Evolutionary conservation across 768 basidiomycete genomes (phyloP), one percentile per base, ranked within the genome.

Genomic region (Leccinum variicolor): DNA sequence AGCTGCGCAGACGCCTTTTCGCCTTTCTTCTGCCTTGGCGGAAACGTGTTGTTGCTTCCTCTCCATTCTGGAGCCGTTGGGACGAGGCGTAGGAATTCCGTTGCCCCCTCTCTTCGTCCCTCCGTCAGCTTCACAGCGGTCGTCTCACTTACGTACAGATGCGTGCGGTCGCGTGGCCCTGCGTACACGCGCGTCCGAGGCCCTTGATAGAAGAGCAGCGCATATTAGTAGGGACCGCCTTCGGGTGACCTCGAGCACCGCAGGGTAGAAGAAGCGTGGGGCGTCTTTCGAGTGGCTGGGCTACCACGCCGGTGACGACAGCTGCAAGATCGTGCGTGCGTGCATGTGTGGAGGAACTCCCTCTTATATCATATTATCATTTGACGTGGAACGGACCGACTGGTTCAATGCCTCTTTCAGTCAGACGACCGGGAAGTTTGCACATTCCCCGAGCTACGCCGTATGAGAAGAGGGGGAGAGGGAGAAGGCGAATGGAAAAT

Each of bases 31-130:
- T 19, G 10, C 19, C 41, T 43, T 19, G 41, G 54, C 31, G 28
- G 46, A 43, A 69, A 69, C 67, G 67, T 69, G 67, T 67, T 62
- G 55, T 51, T 56, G 62, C 59, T 58, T 61, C 62, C 13, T 36
- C 53, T 60, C 60, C 54, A 58, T 55, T 67, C 62, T 14, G 17
- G 28, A 50, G 55, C 21, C 49, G 50, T 36, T 54, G 46, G 39
- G 50, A 57, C 43, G 63, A 49, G n/a, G 29, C 15, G 48, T 59
- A 52, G 51, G 52, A 23, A 25, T 23, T 15, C 23, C 23, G 41
- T 34, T 1, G 33, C n/a, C 39, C 39, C 39, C n/a, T 41, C 39
- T 41, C 39, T 41, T n/a, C n/a, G 39, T 19, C 41, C 41, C 41
- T 43, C 19, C 43, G 54, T 41, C 19, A 31, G 33, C 10, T 33